Conservation (phyloP, 1,139 yeast genomes). For the Yamadazyma dendronema region DNA sequence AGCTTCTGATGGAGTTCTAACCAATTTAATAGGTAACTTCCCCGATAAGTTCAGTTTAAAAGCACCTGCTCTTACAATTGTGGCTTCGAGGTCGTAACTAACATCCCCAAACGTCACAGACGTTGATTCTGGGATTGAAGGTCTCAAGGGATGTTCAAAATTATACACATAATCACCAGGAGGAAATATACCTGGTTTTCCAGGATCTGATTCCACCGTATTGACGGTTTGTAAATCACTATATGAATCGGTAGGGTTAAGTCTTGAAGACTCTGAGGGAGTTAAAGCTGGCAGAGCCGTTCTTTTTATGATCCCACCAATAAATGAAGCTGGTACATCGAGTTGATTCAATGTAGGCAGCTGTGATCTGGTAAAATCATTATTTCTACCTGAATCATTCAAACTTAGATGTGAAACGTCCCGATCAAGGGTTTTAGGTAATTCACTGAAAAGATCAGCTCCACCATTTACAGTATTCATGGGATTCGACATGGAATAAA, state of each 20-base stretch:
- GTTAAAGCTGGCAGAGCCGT: constrained; percentile 33
- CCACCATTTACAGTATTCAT: constrained; percentile 45
- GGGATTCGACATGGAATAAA: constrained; percentile 52
- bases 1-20: constrained; percentile 74
- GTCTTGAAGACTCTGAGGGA: constrained; percentile 17
- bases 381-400: constrained; percentile 22
- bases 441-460: constrained; percentile 50
- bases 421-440: constrained; percentile 21
- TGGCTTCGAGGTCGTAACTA: constrained; percentile 64
- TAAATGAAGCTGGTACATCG: constrained; percentile 17
- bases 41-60: constrained; percentile 77
- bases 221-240: constrained; percentile 14
- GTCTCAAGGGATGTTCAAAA: constrained; percentile 84
- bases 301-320: constrained; percentile 31
- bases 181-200: constrained; percentile 35
- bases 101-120: constrained; percentile 81
- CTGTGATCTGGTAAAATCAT: constrained; percentile 12
- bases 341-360: constrained; percentile 17
- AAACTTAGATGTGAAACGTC: constrained; percentile 37
- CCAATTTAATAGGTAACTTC: constrained; percentile 58
- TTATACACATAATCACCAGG: constrained; percentile 92
- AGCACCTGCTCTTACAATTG: constrained; percentile 74
- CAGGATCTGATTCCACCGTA: constrained; percentile 19
- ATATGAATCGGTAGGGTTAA: constrained; percentile 18
- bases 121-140: constrained; percentile 79